phyloP scores from a whole-genome alignment of 805 yeast species.

The Ogataea pignaliae region DNA sequence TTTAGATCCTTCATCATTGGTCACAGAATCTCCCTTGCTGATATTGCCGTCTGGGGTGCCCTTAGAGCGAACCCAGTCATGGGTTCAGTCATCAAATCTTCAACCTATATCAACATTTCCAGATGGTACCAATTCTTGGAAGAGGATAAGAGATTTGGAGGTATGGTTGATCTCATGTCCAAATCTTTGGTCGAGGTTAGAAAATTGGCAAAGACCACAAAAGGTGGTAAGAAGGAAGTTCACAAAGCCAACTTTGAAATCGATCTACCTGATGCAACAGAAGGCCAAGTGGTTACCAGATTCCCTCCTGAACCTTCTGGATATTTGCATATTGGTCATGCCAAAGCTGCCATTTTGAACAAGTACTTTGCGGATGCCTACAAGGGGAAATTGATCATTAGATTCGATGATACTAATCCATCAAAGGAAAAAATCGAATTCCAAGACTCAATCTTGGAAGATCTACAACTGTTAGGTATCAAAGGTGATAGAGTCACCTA shows the following conservation, averaged over 20 bases:
- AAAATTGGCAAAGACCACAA: constrained; percentile 51
- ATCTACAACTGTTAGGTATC: constrained; percentile 83
- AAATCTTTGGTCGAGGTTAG: constrained; percentile 70
- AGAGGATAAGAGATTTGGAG: constrained; percentile 62
- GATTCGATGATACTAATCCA: constrained; percentile 98
- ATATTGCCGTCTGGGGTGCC: constrained; percentile 89
- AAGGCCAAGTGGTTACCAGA: constrained; percentile 96
- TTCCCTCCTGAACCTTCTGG: constrained; percentile 99
- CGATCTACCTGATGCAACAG: constrained; percentile 83
- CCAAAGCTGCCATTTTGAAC: constrained; percentile 95
- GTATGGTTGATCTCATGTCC: constrained; percentile 59
- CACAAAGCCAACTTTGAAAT: constrained; percentile 96
- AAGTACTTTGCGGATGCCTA: constrained; percentile 94
- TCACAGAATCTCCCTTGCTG: constrained; percentile 66
- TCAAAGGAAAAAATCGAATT: constrained; percentile 93
- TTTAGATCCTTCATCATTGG: constrained; percentile 78
- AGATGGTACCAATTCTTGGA: constrained; percentile 89
- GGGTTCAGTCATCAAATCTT: constrained; percentile 84
- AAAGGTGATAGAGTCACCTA: constrained; percentile 85
- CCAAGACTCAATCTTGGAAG: constrained; percentile 91
- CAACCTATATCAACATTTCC: constrained; percentile 77
- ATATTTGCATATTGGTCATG: constrained; percentile 98
- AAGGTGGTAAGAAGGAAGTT: constrained; percentile 68
- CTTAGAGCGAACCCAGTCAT: constrained; percentile 89
- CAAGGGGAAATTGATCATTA: constrained; percentile 92